phyloP scores from a whole-genome alignment of 257 asterid genomes.

The Verbascum thapsus region DNA sequence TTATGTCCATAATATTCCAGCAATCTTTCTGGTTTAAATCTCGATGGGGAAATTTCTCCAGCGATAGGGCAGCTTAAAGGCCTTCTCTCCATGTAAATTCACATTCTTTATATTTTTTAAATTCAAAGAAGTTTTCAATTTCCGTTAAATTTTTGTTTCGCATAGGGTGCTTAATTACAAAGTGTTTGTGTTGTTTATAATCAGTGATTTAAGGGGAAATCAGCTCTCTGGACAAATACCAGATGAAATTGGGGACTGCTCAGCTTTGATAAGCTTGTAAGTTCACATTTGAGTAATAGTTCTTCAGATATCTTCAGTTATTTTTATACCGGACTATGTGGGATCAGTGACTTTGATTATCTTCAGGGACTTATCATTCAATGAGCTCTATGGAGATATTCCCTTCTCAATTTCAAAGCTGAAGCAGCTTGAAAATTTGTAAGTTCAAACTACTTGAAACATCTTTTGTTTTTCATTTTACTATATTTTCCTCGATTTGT shows the following conservation, averaged over 20 bases:
- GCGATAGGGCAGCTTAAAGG: slow-evolving; percentile 79
- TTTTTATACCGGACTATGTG: not conserved
- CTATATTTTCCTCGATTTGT: not conserved
- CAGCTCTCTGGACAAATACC: slow-evolving; percentile 92
- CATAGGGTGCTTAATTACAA: not conserved
- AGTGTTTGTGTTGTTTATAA: slow-evolving; percentile 12
- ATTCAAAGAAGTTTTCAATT: not conserved
- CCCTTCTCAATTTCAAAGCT: slow-evolving; percentile 94
- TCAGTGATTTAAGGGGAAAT: slow-evolving; percentile 77
- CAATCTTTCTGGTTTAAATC: slow-evolving; percentile 86
- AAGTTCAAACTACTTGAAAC: slow-evolving; percentile 18
- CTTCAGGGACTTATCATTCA: slow-evolving; percentile 85
- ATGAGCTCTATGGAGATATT: slow-evolving; percentile 85
- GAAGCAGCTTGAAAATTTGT: slow-evolving; percentile 85
- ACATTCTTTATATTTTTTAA: not conserved
- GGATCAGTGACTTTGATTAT: not conserved
- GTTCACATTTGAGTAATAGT: no score
- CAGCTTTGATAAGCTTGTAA: slow-evolving; percentile 67
- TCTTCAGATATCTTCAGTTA: no score
- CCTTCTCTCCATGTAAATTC: slow-evolving; percentile 65
- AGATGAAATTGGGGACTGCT: slow-evolving; percentile 97
- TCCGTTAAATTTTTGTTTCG: not conserved
- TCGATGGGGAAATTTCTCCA: slow-evolving; percentile 92
- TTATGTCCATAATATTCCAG: slow-evolving; percentile 37
- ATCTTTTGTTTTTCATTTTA: not conserved